Evolutionary conservation across 176 grass and related monocot genomes (phyloP), one percentile per base, ranked within the genome.

Genomic region (Otatea glauca): DNA sequence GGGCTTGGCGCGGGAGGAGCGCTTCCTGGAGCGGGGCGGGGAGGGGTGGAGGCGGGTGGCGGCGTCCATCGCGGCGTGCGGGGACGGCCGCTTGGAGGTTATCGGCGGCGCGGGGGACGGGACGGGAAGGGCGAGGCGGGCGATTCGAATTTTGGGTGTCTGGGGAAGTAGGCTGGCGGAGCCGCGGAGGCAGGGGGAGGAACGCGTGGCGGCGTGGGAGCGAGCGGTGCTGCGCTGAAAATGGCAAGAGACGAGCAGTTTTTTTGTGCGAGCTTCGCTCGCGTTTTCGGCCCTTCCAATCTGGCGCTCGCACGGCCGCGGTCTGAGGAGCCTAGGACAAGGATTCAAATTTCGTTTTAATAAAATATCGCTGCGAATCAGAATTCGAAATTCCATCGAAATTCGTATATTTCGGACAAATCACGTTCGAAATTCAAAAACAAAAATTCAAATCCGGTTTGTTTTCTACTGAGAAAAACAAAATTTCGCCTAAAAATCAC

Each of bases 51-150:
- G 73, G 47, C 10, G 77, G 10, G 44, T 80, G 27, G 73, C 70
- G 85, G 64, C 37, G 75, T 80, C 78, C 60, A 64, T 32, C 49
- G 60, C 81, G 58, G 77, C 84, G 84, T 45, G 39, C 67, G 88
- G 11, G 74, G 88, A 74, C 20, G 88, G 66, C 15, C 88, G 88
- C 73, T 78, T 86, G 58, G 88, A 83, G 8, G 84, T 80, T 84
- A 90, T 90, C 84, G 68, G 65, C 83, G 77, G 61, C 76, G 84
- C 12, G 80, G 61, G 34, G 47, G 2, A 6, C 5, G 16, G 15
- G 50, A 17, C 13, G 45, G 68, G n/a, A 14, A 10, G 71, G 72
- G 68, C 20, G 43, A 80, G 60, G 83, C 89, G 82, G 86, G 84
- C 32, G 86, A 84, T 71, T 75, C 82, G 66, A 91, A 84, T 75